Evolutionary conservation across 2,329 filamentous ascomycete species (phyloP).

Genomic region (Dothistroma pini): DNA sequence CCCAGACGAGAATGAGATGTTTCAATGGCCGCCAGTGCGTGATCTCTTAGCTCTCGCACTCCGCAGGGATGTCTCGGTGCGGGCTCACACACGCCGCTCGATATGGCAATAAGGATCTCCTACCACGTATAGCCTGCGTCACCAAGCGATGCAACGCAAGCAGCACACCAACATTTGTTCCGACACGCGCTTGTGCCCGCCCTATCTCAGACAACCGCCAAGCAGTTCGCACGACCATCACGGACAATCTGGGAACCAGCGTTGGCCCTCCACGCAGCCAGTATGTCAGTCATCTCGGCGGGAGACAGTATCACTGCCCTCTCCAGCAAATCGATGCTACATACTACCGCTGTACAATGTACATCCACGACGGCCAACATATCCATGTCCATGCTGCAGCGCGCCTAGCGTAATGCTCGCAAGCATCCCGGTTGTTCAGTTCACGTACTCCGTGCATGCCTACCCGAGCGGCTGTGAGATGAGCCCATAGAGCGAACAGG

Average conservation of each 20-base stretch:
- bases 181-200: not conserved
- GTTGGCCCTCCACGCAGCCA: not conserved
- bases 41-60: not conserved
- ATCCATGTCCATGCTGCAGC: not conserved
- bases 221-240: not conserved
- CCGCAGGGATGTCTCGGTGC: not conserved
- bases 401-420: not conserved
- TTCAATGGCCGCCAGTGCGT: not conserved
- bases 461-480: not conserved
- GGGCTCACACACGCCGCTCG: not conserved
- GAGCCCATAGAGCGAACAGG: not conserved
- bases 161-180: not conserved
- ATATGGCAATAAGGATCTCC: slow-evolving; percentile 2
- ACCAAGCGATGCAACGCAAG: slow-evolving; percentile 5
- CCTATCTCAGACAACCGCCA: not conserved
- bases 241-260: not conserved
- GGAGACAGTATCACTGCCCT: not conserved
- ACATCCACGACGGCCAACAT: not conserved
- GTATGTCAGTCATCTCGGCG: not conserved
- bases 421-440: not conserved
- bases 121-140: not conserved
- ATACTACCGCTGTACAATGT: no score
- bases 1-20: no score
- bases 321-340: not conserved
- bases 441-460: not conserved